Evolutionary conservation across 257 asterid species (phyloP), one percentile per base, ranked within the genome.

Genomic region (Lycium barbarum): DNA sequence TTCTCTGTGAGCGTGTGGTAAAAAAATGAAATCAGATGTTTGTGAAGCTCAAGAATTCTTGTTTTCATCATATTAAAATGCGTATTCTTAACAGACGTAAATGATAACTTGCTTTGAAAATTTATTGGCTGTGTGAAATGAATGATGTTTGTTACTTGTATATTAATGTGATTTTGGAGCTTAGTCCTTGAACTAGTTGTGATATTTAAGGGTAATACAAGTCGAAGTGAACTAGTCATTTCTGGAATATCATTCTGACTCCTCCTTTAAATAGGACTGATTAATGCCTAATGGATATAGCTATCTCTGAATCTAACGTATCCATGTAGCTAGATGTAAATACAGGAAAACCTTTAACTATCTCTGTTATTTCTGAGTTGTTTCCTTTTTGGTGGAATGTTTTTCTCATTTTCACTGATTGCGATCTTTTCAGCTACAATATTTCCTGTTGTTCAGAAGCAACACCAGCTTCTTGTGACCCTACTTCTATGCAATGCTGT

Each of bases 391-490:
- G 14, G 82, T 26, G 49, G 65, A 17, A 78, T 6, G 61, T 53
- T 53, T 53, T 53, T 78, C 63, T 78, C 65, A 78, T 78, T 22
- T 53, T 53, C 49, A 13, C 33, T 78, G 82, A 74, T 49, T 83
- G 22, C 65, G 61, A 86, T 86, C 47, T 88, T 88, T 89, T 79
- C 94, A 95, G 99, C 97, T 90, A 85, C 89, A 13, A 95, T 95
- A 86, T 87, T 95, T 86, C 98, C 99, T 20, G 99, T 95, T 88
- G 98, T 95, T 86, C 93, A 94, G 94, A 96, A 96, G 92, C 99
- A 96, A 89, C 99, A 96, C 85, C 99, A 94, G 92, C 98, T 96
- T 89, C 99, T 96, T 65, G 99, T 96, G 86, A 96, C 99, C 15
- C 88, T 96, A 89, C 98, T 96, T 83, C 89, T 96, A 65, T 96